phyloP scores from a whole-genome alignment of 1,139 yeast species.

The Candida neerlandica region DNA sequence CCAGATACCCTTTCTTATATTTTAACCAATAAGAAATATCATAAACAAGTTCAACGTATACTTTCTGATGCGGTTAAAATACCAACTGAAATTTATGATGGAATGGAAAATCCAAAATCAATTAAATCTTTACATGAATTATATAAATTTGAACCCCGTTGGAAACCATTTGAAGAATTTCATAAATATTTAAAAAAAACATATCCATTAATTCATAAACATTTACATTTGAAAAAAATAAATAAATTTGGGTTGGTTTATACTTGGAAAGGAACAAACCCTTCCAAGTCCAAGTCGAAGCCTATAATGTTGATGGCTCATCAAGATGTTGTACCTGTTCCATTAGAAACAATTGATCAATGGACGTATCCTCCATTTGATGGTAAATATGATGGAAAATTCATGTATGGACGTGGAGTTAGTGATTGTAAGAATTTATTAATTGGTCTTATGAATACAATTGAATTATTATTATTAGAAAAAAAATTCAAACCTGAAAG shows the following conservation, averaged over 20 bases:
- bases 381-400: conserved; percentile 44
- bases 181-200: conserved; percentile 30
- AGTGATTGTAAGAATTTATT: conserved; percentile 50
- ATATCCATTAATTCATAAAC: conserved; percentile 35
- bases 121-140: conserved; percentile 27
- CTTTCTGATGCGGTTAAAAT: conserved; percentile 59
- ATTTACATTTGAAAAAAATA: conserved; percentile 32
- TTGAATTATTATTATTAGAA: conserved; percentile 41
- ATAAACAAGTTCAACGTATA: conserved; percentile 41
- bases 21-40: conserved; percentile 41
- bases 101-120: conserved; percentile 30
- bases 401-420: conserved; percentile 48
- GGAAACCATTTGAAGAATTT: conserved; percentile 35
- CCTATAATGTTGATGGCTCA: no score
- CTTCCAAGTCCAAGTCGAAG: no score
- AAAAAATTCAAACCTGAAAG: conserved; percentile 41
- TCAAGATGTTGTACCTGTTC: conserved; percentile 46
- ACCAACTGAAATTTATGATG: conserved; percentile 66
- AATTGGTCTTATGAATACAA: conserved; percentile 43
- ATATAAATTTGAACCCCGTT: conserved; percentile 29
- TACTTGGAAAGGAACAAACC: conserved; percentile 24
- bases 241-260: conserved; percentile 37
- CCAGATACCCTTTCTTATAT: conserved; percentile 28
- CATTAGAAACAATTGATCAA: conserved; percentile 35
- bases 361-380: conserved; percentile 50